Conservation (phyloP, 768 basidiomycete species). For the Tricholoma terreum region DNA sequence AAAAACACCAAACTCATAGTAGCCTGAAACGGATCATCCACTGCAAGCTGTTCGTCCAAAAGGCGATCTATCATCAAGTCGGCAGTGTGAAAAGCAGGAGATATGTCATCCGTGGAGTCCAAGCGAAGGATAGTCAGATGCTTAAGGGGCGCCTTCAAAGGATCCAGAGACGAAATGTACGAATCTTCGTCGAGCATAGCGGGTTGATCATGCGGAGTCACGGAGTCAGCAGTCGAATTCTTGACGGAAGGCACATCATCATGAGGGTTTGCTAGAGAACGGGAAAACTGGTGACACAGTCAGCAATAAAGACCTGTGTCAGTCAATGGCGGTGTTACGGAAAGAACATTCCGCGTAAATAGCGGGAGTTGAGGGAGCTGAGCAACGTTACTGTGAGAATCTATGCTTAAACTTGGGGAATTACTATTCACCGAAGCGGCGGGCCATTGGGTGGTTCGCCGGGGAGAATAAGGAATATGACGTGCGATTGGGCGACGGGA, state of each 20-base stretch:
- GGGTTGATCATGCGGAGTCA: not conserved
- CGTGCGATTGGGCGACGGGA: not conserved
- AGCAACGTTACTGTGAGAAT: not conserved
- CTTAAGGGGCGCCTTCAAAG: constrained; percentile 29
- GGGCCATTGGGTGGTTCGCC: not conserved
- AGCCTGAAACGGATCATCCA: constrained; percentile 41
- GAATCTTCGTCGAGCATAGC: not conserved
- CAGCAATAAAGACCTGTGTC: not conserved
- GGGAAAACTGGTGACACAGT: not conserved
- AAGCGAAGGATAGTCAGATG: constrained; percentile 31
- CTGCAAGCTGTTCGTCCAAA: constrained; percentile 31
- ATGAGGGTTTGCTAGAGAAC: not conserved
- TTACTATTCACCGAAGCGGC: not conserved
- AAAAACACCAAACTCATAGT: constrained; percentile 46
- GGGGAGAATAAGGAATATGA: not conserved
- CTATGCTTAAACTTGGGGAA: not conserved
- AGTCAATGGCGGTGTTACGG: not conserved
- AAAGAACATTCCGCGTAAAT: not conserved
- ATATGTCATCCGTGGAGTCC: constrained; percentile 17
- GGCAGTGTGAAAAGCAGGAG: constrained; percentile 16
- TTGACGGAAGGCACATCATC: not conserved
- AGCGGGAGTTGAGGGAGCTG: not conserved
- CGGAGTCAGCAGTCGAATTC: not conserved
- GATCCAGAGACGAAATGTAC: constrained; percentile 16
- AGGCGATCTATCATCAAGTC: constrained; percentile 28